phyloP scores from a whole-genome alignment of 495 filamentous ascomycete species.

The Penicillium cataractarum region DNA sequence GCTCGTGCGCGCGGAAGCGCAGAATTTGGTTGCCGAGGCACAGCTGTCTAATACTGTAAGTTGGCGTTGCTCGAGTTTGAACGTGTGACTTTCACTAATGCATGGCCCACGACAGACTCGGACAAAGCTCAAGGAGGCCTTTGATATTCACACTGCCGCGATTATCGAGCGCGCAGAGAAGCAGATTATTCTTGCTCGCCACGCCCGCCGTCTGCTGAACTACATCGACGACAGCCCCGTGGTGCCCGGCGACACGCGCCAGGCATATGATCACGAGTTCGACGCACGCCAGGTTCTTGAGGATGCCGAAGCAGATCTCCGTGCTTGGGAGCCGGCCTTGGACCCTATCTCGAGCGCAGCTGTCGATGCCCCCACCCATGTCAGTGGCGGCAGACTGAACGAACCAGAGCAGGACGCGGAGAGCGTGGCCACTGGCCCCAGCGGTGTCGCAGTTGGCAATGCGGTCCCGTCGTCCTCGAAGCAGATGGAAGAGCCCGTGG shows the following conservation, averaged over 20 bases:
- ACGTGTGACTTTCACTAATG: conserved; percentile 10
- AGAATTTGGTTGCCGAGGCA: conserved; percentile 93
- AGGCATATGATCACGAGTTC: conserved; percentile 62
- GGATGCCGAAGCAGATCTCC: conserved; percentile 87
- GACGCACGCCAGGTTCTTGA: conserved; percentile 84
- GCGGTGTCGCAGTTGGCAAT: conserved; percentile 7
- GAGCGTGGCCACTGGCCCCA: conserved; percentile 7
- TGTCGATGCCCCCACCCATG: conserved; percentile 2
- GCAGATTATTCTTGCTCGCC: conserved; percentile 87
- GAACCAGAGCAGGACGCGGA: conserved; percentile 3
- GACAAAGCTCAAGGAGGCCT: conserved; percentile 91
- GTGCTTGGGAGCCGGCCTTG: conserved; percentile 60
- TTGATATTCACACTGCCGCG: conserved; percentile 80
- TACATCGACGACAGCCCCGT: conserved; percentile 91
- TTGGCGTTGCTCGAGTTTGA: not conserved
- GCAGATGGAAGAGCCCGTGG: conserved; percentile 16
- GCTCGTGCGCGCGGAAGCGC: conserved; percentile 91
- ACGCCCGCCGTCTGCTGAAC: conserved; percentile 81
- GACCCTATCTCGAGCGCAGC: conserved; percentile 21
- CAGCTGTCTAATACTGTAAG: conserved; percentile 89
- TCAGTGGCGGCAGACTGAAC: conserved; percentile 1
- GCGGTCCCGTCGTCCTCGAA: conserved; percentile 17
- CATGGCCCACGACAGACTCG: conserved; percentile 63
- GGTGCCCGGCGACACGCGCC: conserved; percentile 78
- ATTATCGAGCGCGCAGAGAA: conserved; percentile 95